Evolutionary conservation across 192 early-diverging fungal species (phyloP), one percentile per base, ranked within the genome.

Genomic region (Dimargaris xerosporica): DNA sequence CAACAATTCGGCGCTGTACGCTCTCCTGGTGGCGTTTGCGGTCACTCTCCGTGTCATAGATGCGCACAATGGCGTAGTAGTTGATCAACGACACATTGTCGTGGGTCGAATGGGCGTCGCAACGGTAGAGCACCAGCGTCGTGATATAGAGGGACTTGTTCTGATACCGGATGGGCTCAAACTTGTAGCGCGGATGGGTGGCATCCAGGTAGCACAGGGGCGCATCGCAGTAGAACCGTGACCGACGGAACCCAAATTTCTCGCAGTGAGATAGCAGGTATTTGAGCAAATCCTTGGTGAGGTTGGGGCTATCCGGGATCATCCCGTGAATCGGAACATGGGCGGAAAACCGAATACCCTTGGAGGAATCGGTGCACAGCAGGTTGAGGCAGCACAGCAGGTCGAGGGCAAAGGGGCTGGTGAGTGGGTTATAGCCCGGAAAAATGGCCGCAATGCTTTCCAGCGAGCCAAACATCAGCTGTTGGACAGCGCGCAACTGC

Each of bases 401-500:
- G 31, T 59, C 56, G 28, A 59, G 42, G 17, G 56, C 16, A 39
- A 59, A 59, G 30, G 56, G 39, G 31, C 56, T 19, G 41, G 26
- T 15, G 31, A 34, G 28, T 2, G 39, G 56, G 56, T 59, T 23
- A 31, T 41, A 59, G 5, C 12, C 29, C 17, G 56, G 56, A 21
- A 59, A 59, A 3, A 34, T 16, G 13, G 13, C 31, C 31, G 30
- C 16, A 17, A 44, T 39, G 56, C 34, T 59, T 19, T 19, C 52
- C 26, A 25, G 3, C 5, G 17, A 19, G 25, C 52, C 52, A 59
- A 59, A 59, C 31, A 59, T 59, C 17, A 59, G 12, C 56, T 59
- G 56, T 16, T 59, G 56, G 6, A 74, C 63, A 34, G 72, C 73
- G 63, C 75, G 75, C 41, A 77, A 70, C 75, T 77, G 75, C 53